Conservation (phyloP, 345 rosid genomes). For the Populus davidiana region DNA sequence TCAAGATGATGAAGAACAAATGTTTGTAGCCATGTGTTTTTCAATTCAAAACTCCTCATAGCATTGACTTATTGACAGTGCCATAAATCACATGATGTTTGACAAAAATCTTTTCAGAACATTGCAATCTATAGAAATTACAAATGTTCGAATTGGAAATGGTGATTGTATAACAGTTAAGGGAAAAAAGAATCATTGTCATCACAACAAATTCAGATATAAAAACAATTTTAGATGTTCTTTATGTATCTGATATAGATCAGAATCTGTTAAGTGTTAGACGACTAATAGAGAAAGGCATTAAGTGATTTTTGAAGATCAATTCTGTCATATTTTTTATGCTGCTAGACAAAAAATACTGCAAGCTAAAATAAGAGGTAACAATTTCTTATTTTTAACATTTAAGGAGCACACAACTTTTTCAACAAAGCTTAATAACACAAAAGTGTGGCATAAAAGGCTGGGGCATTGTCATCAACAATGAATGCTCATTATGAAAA, state of each 20-base stretch:
- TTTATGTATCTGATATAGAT: too few species aligned
- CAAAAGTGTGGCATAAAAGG: neutral
- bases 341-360: neutral
- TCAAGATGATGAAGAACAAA: too few species aligned
- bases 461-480: neutral
- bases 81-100: too few species aligned
- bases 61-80: neutral
- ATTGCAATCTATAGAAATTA: too few species aligned
- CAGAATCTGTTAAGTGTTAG: slow-evolving; percentile 10
- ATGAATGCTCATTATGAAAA: neutral
- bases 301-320: slow-evolving; percentile 6
- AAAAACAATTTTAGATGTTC: too few species aligned
- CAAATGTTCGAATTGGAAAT: too few species aligned
- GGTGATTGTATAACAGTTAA: too few species aligned
- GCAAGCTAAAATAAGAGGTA: neutral
- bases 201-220: too few species aligned
- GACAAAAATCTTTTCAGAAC: neutral
- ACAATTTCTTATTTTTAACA: slow-evolving; percentile 4
- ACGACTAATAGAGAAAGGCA: neutral
- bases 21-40: too few species aligned
- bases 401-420: neutral
- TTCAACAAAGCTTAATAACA: too few species aligned
- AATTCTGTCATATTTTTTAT: neutral
- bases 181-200: too few species aligned
- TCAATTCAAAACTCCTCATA: too few species aligned